These are phyloP conservation scores for Mycosarcoma mackinlayi DNA, from an alignment of 1,284 basidiomycete genomes.

Conservation along the genomic window DNA sequence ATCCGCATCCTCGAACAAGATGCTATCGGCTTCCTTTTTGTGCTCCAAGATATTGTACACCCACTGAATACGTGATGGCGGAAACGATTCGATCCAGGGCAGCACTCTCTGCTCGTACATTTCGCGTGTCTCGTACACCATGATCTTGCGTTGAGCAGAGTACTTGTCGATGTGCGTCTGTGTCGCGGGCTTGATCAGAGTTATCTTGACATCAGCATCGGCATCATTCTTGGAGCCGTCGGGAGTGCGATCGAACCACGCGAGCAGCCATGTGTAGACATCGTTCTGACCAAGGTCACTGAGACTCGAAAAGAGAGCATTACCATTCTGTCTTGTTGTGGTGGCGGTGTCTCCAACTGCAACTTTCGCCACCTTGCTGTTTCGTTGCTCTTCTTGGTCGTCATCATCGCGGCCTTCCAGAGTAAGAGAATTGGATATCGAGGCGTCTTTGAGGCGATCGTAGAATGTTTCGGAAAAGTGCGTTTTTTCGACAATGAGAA, in stretches of 20 bases:
- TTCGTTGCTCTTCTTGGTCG: background rate
- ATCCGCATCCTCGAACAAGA: slow-evolving; percentile 76
- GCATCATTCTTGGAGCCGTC: background rate
- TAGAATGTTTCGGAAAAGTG: slow-evolving; percentile 54
- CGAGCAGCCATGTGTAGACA: slow-evolving; percentile 65
- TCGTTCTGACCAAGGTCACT: slow-evolving; percentile 62
- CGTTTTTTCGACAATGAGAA: slow-evolving; percentile 64
- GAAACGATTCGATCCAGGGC: slow-evolving; percentile 63
- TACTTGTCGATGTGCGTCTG: slow-evolving; percentile 74
- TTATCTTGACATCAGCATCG: slow-evolving; percentile 62
- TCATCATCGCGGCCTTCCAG: too few relatives aligned
- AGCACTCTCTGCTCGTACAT: slow-evolving; percentile 53
- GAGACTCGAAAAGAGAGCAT: slow-evolving; percentile 25
- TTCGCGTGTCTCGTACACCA: slow-evolving; percentile 70
- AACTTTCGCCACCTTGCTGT: background rate
- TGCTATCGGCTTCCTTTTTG: slow-evolving; percentile 80
- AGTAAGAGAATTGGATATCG: background rate
- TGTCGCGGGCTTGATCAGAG: slow-evolving; percentile 58
- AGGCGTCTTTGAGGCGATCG: background rate
- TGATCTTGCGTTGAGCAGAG: slow-evolving; percentile 77
- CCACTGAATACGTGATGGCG: slow-evolving; percentile 77
- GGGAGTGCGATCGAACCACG: slow-evolving; percentile 25
- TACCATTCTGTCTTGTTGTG: background rate
- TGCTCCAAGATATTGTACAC: slow-evolving; percentile 87
- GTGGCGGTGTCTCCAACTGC: background rate